These are phyloP conservation scores for Rubia tinctorum DNA, from an alignment of 305 asterid genomes.

Conservation along the genomic window DNA sequence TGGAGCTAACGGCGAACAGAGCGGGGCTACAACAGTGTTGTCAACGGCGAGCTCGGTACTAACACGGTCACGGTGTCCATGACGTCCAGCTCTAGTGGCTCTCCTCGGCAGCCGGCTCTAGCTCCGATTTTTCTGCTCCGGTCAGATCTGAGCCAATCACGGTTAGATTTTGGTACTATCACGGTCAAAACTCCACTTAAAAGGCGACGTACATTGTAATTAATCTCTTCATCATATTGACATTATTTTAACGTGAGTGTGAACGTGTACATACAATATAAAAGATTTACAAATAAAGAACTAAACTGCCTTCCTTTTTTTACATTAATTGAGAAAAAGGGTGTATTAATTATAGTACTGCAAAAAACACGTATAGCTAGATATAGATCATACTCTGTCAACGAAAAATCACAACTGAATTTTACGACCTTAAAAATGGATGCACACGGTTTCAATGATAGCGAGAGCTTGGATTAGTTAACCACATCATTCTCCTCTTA, in stretches of 20 bases:
- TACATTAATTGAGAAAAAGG: not conserved
- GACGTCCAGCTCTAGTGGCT: too few relatives aligned
- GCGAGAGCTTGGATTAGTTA: conserved; percentile 1
- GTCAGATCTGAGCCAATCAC: too few relatives aligned
- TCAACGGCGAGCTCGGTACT: too few relatives aligned
- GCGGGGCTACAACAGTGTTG: too few relatives aligned
- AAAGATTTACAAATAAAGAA: not conserved
- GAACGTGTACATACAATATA: conserved; percentile 9
- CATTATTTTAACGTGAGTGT: conserved; percentile 9
- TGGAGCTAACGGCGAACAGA: too few relatives aligned
- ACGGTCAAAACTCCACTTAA: not conserved
- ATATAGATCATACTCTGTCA: not conserved
- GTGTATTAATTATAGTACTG: not conserved
- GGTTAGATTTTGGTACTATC: too few relatives aligned
- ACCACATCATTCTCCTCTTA: not conserved
- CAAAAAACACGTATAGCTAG: not conserved
- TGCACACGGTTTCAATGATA: conserved; percentile 25
- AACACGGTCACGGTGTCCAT: too few relatives aligned
- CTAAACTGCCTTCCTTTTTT: not conserved
- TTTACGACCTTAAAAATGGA: conserved; percentile 3
- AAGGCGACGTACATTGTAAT: not conserved
- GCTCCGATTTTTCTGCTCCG: too few relatives aligned
- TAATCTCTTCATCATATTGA: not conserved
- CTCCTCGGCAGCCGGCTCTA: too few relatives aligned
- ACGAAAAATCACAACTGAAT: not conserved